Base-by-base conservation (phyloP, 495 filamentous ascomycete genomes). In the Penicillium cosmopolitanum region DNA sequence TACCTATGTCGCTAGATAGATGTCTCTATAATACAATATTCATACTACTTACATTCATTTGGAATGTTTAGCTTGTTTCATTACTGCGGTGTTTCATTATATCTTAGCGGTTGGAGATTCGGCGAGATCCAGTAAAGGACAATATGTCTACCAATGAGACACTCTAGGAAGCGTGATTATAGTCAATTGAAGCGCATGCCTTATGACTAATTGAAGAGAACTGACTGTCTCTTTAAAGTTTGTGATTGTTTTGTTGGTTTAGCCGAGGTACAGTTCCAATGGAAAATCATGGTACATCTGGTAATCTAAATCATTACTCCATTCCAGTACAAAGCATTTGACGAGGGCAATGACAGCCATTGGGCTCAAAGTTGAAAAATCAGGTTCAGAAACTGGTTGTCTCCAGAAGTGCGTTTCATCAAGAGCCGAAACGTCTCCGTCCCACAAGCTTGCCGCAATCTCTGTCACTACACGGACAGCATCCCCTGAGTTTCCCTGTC, bases 261-360 rank as follows among this genome's bases (percentile, higher is more conserved):
- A 56, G 8, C 52, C 58, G 5, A 61, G 36, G n/a, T 61, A 61
- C n/a, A 61, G 13, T 15, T 61, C 58, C 38, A 46, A 12, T 9
- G 58, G 58, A 13, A 56, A 25, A 50, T 56, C 46, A n/a, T 61
- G 58, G 23, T 61, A 56, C 52, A 56, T 51, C 52, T 61, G 58
- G 18, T 61, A 51, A 31, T 61, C 46, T 34, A 56, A 51, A 6
- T 61, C 46, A 50, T 35, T 23, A 46, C 52, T 61, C 58, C 53
- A 61, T 21, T 60, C 57, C 34, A 55, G 51, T 2, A 60, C 51
- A 33, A 61, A 55, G 23, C 18, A 51, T 33, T 55, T 55, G 44
- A 46, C 36, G 11, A 58, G 36, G 28, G 56, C 56, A 44, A 52
- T 44, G 21, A 52, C 53, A 34, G 38, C 11, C 53, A 56, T 56